A percentile compares a stretch with the other conserved stretches of the same genome.
phyloP scores from a whole-genome alignment of 1,284 basidiomycete species.

The Schizophyllum amplum region DNA sequence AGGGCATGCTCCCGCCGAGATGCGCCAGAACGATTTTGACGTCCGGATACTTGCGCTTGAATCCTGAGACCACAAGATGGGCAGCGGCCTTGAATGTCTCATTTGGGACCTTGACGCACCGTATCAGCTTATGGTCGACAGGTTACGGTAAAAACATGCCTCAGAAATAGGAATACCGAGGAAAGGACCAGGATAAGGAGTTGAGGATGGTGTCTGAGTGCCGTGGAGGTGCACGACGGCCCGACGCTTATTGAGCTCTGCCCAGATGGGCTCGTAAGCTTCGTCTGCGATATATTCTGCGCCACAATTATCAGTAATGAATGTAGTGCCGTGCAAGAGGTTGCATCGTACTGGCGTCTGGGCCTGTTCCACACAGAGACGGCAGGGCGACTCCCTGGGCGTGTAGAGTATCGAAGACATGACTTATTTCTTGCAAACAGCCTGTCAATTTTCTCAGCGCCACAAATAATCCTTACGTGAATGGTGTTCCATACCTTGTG shows the following conservation, averaged over 20 bases:
- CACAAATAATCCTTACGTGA: background rate
- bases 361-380: conserved; percentile 51
- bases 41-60: conserved; percentile 49
- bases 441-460: conserved; percentile 25
- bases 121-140: conserved; percentile 1
- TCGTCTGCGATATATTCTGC: conserved; percentile 62
- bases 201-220: conserved; percentile 52
- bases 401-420: conserved; percentile 46
- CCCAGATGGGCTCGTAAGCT: conserved; percentile 55
- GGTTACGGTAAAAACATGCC: conserved; percentile 24
- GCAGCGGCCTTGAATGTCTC: conserved; percentile 74
- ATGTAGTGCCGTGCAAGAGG: too few relatives aligned
- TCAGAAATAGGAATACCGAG: conserved; percentile 64
- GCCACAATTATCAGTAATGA: background rate
- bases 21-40: conserved; percentile 62
- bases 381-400: conserved; percentile 56
- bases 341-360: conserved; percentile 37
- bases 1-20: conserved; percentile 53
- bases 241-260: conserved; percentile 46
- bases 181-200: conserved; percentile 49
- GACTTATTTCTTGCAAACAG: conserved; percentile 45
- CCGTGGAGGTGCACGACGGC: conserved; percentile 66
- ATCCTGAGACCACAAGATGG: conserved; percentile 62
- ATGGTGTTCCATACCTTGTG: conserved; percentile 34
- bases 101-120: conserved; percentile 51